Percentiles rank a stretch among this genome's conserved stretches.
Conservation (phyloP, 2,329 filamentous ascomycete genomes). For the Alternaria brassicicola region DNA sequence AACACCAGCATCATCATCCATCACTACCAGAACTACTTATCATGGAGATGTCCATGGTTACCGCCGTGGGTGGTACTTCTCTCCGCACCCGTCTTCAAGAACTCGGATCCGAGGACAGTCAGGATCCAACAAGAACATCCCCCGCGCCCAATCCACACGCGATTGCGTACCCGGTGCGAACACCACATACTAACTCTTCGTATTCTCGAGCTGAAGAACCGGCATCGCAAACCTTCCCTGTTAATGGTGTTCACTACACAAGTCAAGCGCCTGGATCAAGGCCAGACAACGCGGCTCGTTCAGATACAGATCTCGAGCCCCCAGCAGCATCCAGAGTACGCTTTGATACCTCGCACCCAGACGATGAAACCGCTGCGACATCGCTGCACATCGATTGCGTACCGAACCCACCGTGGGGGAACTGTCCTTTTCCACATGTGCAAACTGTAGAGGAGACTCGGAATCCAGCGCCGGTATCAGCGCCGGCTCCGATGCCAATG, state of each 20-base stretch:
- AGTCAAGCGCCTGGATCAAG: not conserved
- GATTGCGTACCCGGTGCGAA: not conserved
- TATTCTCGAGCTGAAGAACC: not conserved
- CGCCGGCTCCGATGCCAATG: not conserved
- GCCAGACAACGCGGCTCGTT: not conserved
- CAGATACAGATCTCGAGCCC: not conserved
- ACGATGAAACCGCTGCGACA: not conserved
- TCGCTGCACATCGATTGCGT: not conserved
- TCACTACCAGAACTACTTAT: constrained; percentile 16
- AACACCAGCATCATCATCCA: constrained; percentile 6
- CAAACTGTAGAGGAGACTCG: not conserved
- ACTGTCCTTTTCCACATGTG: not conserved
- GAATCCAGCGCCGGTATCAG: not conserved
- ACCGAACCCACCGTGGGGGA: not conserved
- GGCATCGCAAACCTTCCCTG: not conserved
- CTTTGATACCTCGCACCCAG: not conserved
- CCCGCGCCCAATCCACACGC: not conserved
- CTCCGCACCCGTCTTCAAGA: not conserved
- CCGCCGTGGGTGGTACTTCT: not conserved
- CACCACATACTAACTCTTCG: not conserved
- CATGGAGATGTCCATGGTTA: constrained; percentile 5
- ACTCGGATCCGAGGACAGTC: not conserved
- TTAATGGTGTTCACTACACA: not conserved
- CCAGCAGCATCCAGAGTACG: not conserved
- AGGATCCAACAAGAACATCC: not conserved